A percentile compares a stretch with the other conserved stretches of the same genome.
Conservation (phyloP, 2,329 filamentous ascomycete species). For the Calonectria leucothoes region DNA sequence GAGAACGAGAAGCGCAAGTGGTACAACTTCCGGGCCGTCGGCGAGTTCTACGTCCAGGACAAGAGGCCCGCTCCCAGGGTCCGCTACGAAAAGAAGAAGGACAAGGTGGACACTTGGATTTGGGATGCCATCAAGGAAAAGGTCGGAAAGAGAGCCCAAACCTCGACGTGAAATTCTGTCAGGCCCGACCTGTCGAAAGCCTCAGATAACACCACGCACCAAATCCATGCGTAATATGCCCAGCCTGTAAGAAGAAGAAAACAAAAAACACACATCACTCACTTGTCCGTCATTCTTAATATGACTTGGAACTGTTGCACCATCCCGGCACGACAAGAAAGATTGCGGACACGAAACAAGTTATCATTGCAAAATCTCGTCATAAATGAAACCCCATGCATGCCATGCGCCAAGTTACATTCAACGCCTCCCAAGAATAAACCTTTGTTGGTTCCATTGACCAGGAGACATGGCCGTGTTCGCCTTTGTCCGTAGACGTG, state of each 20-base stretch:
- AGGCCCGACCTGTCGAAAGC: not conserved
- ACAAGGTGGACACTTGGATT: slow-evolving; percentile 52
- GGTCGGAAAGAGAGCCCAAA: slow-evolving; percentile 40
- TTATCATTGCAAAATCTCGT: not conserved
- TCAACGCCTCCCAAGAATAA: slow-evolving; percentile 13
- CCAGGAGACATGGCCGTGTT: not conserved
- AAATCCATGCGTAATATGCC: not conserved
- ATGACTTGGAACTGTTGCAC: not conserved
- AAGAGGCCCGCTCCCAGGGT: slow-evolving; percentile 30
- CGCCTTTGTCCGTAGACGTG: slow-evolving; percentile 2
- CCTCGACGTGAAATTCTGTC: not conserved
- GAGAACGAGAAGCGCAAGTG: slow-evolving; percentile 51
- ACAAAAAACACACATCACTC: not conserved
- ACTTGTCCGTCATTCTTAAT: not conserved
- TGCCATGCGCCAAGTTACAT: not conserved
- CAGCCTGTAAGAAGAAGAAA: not conserved
- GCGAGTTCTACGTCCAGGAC: slow-evolving; percentile 53
- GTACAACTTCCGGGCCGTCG: slow-evolving; percentile 54
- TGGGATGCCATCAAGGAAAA: slow-evolving; percentile 53
- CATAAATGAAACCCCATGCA: not conserved
- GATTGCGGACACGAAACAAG: not conserved
- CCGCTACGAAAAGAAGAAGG: slow-evolving; percentile 43
- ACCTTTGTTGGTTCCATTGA: not conserved
- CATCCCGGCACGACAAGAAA: not conserved
- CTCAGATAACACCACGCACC: not conserved